A percentile compares a stretch with the other conserved stretches of the same genome.
These are phyloP conservation scores for Hemileccinum rubropunctum DNA, from an alignment of 768 basidiomycete species.

Conservation along the genomic window DNA sequence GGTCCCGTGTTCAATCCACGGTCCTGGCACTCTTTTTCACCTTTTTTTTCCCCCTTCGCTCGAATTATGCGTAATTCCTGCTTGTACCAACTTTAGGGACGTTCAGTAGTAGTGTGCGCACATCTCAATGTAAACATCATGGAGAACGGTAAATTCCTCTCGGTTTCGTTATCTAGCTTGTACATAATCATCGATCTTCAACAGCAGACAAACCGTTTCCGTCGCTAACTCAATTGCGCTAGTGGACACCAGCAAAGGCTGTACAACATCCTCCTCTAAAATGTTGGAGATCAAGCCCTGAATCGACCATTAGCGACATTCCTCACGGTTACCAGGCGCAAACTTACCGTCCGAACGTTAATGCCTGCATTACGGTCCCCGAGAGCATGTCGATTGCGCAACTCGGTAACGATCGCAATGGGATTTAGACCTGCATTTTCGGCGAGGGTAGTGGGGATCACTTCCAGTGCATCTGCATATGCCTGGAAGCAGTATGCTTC, in stretches of 20 bases:
- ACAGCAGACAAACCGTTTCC: constrained; percentile 93
- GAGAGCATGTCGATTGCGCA: constrained; percentile 93
- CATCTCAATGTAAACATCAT: background rate
- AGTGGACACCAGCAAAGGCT: constrained; percentile 92
- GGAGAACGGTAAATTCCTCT: background rate
- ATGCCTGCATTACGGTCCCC: constrained; percentile 96
- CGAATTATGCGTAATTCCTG: background rate
- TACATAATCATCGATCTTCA: constrained; percentile 96
- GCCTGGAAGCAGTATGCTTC: constrained; percentile 99
- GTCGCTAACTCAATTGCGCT: constrained; percentile 94
- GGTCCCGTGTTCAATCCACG: constrained; percentile 81
- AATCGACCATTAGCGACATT: constrained; percentile 7
- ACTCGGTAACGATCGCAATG: constrained; percentile 96
- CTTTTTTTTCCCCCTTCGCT: background rate
- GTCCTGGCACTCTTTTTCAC: constrained; percentile 49
- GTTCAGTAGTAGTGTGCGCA: background rate
- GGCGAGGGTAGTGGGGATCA: constrained; percentile 95
- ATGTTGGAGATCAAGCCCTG: constrained; percentile 98
- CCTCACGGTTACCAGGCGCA: background rate
- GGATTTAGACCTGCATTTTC: constrained; percentile 99
- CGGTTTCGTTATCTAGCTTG: constrained; percentile 56
- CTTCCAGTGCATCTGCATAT: constrained; percentile 95
- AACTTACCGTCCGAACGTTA: constrained; percentile 89
- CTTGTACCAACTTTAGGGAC: background rate
- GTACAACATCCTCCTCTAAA: constrained; percentile 94